These are phyloP conservation scores for Ascobolus immersus DNA, from an alignment of 495 filamentous ascomycete genomes.

Conservation along the genomic window DNA sequence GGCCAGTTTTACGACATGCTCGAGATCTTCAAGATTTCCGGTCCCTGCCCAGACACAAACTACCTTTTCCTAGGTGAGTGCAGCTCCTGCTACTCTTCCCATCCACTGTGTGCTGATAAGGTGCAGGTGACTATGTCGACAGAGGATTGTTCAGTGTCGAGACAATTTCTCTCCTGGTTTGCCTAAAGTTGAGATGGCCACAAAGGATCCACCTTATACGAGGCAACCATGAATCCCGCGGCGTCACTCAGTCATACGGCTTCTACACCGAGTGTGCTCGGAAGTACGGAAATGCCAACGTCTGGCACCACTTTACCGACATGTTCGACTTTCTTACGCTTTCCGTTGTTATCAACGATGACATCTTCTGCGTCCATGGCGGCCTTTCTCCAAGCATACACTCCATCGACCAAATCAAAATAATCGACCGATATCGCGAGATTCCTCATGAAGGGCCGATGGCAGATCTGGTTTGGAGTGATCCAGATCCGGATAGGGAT, in stretches of 20 bases:
- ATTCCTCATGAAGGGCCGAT: conserved; percentile 97
- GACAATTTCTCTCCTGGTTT: conserved; percentile 86
- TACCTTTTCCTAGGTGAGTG: conserved; percentile 96
- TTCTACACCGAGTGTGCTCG: conserved; percentile 96
- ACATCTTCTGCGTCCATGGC: conserved; percentile 97
- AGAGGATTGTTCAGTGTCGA: conserved; percentile 91
- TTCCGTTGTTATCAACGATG: conserved; percentile 90
- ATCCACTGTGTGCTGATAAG: background rate
- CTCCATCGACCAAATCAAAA: conserved; percentile 97
- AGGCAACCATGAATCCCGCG: conserved; percentile 89
- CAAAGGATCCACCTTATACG: conserved; percentile 78
- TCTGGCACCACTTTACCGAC: conserved; percentile 98
- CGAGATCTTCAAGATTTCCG: conserved; percentile 96
- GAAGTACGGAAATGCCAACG: conserved; percentile 93
- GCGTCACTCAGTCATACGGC: conserved; percentile 93
- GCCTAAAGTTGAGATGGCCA: conserved; percentile 80
- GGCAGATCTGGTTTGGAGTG: conserved; percentile 97
- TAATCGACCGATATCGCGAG: conserved; percentile 93
- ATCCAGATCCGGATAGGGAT: conserved; percentile 82
- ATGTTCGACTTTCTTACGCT: conserved; percentile 98
- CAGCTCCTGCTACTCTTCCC: conserved; percentile 12
- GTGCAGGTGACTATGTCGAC: conserved; percentile 79
- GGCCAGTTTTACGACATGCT: conserved; percentile 97
- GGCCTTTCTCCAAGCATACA: conserved; percentile 88
- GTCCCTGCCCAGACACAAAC: conserved; percentile 88